Evolutionary conservation across 495 filamentous ascomycete genomes (phyloP), one percentile per base, ranked within the genome.

Genomic region (Lasiosphaeris hirsuta): DNA sequence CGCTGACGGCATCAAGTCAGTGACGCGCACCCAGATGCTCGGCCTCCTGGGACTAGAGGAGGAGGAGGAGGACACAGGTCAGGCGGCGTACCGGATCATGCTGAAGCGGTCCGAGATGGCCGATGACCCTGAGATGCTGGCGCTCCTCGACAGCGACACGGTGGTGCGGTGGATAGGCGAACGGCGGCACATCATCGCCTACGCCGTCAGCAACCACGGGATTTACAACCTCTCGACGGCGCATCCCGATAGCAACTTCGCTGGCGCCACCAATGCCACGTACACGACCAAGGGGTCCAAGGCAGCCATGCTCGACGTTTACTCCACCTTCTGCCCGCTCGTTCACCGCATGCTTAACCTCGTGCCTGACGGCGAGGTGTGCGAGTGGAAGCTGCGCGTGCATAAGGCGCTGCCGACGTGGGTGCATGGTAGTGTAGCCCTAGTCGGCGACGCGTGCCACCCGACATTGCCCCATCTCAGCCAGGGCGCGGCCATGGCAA

Each of bases 61-160:
- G 19, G 74, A 81, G 51, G 82, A 89, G 67, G 77, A 83, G 54
- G 87, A 91, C 65, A 91, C 86, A 35, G 77, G 87, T 34, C 85
- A 92, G 66, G 88, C 88, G 13, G 89, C 88, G n/a, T 93, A 91
- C 78, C 82, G 89, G 11, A 91, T 94, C 75, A 88, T 92, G 85
- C 82, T 92, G 56, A 79, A 77, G 51, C 82, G 85, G 13, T 76
- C 81, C 42, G 79, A 90, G 60, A 84, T 90, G 81, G 72, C 77
- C 55, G 65, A 78, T 48, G 86, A 91, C 69, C 79, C 84, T 0
- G 85, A 89, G 61, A 81, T 92, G 13, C 72, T 87, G 19, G 82
- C 74, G 30, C 79, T 93, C 6, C 72, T 93, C 10, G 81, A 88
- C 56, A 73, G 76, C 58, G 84, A 86, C 59, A 75, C 71, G n/a